Evolutionary conservation across 768 basidiomycete genomes (phyloP), one percentile per base, ranked within the genome.

Genomic region (Lactarius akahatsu): DNA sequence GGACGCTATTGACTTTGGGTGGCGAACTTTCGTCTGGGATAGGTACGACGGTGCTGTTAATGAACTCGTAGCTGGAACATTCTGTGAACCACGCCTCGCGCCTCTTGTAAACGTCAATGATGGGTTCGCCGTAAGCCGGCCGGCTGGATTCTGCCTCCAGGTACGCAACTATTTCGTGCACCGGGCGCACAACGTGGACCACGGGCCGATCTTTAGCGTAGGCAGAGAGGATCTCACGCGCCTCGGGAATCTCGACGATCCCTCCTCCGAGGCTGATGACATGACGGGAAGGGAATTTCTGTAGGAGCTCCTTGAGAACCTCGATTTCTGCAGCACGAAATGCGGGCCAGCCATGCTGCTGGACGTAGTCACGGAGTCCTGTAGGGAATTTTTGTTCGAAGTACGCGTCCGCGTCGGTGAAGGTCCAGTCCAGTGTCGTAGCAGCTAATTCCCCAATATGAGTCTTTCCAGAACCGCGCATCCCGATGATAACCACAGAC

Each of bases 401-500:
- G 73, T 83, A 85, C 10, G 77, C 79, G 72, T 99, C 97, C 45
- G 95, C 95, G 71, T 99, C 97, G 71, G 96, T 77, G 72, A 88
- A 82, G 1, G 83, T 80, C 82, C 94, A 90, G 2, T 83, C 84
- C 15, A 98, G 83, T 2, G 87, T 79, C 9, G 81, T 75, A 0
- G 92, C 88, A 18, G 92, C 95, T 38, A 95, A 79, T 62, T 83
- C 79, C 18, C 96, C 94, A 65, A 98, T 83, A 77, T 88, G 89
- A 1, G 92, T 93, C 79, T 99, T 98, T 36, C 97, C 97, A 1
- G 94, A 91, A 13, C 97, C 97, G 20, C 96, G 91, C 97, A 99
- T 98, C 32, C 97, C 95, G 68, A 94, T 87, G 67, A 97, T 77
- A 65, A 96, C 77, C 69, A 95, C 84, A 5, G 89, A 87, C 20